Evolutionary conservation across 2,329 filamentous ascomycete species (phyloP), one percentile per base, ranked within the genome.

Genomic region (Coniochaeta sp.): DNA sequence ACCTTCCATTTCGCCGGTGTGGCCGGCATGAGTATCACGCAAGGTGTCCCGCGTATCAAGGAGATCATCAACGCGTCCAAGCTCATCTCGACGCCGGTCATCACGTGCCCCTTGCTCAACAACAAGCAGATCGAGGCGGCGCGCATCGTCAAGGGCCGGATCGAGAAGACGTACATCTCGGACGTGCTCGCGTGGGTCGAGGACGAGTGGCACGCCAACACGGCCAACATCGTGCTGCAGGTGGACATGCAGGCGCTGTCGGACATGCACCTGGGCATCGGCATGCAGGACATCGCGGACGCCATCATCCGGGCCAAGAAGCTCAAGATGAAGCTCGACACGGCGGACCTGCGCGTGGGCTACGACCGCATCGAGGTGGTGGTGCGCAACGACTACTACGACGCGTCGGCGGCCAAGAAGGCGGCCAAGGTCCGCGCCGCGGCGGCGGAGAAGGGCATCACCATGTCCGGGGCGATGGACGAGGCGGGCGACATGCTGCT

Each of bases 1-100:
- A 98, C 95, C 71, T 98, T 98, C 86, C 95, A 98, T 89, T 99
- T 99, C 79, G 95, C 95, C 71, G 95, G 95, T 89, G 95, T 99
- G 64, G 95, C 95, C 50, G 93, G 93, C 73, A 98, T 99, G 95
- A 96, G 91, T 82, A 96, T 99, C 71, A 99, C 95, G 0, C 91
- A 97, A 71, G 95, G 95, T 90, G 95, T 99, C 7, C 95, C 95
- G 1, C 93, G 95, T 87, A 99, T 99, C 79, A 99, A 99, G 77
- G 95, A 99, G 81, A 99, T 99, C 66, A 99, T 99, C 86, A 99
- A 99, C 76, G 95, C 95, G 6, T 96, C 92, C 9, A 96, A 92
- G 72, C 80, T 81, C 57, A 99, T 99, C 74, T 96, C 90, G 73
- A 99, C 95, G 0, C 95, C 95, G 0, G 89, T 99, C 70, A 96